Evolutionary conservation across 352 stramenopile genomes (phyloP), one percentile per base, ranked within the genome.

Genomic region (Pythium diclinum): DNA sequence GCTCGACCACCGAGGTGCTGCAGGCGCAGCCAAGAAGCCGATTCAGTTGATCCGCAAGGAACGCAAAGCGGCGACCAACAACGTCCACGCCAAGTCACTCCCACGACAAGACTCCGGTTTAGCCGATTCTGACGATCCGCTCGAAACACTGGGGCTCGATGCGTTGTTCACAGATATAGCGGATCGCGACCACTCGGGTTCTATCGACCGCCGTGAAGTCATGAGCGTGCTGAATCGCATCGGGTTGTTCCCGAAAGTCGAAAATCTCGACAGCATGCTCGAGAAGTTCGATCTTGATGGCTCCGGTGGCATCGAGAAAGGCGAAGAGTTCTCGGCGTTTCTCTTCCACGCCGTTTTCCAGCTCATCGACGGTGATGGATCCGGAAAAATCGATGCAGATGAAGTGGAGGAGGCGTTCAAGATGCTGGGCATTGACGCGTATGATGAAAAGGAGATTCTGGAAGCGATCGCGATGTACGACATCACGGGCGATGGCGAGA

Each of bases 311-410:
- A 63, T 88, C 7, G 76, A 89, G 25, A 65, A 69, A 47, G 71
- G 78, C 8, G 48, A 55, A 44, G 84, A 92, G 38, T 91, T 93
- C 54, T 81, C 71, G 47, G 68, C 72, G 0, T 88, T 89, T 42
- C 79, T 92, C 64, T 92, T 92, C 59, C 73, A 90, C 32, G 81
- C 83, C 3, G 73, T 91, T 0, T 93, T 93, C 52, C 74, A 86
- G 47, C 62, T 91, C 46, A 88, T 92, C n/a, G 86, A 95, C 54
- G 67, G 72, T 36, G 82, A 94, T 42, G 34, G 63, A 9, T 93
- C 82, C 0, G 86, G 86, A 1, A 91, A 89, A 58, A 92, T 94
- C 33, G 84, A 93, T 52, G 83, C 78, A 0, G 72, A 85, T 23
- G 86, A 93, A 56, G 71, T 95, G 16, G 75, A 91, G 34, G 75